Evolutionary conservation across 331 rosid species (phyloP).

Genomic region (Cydonia oblonga): DNA sequence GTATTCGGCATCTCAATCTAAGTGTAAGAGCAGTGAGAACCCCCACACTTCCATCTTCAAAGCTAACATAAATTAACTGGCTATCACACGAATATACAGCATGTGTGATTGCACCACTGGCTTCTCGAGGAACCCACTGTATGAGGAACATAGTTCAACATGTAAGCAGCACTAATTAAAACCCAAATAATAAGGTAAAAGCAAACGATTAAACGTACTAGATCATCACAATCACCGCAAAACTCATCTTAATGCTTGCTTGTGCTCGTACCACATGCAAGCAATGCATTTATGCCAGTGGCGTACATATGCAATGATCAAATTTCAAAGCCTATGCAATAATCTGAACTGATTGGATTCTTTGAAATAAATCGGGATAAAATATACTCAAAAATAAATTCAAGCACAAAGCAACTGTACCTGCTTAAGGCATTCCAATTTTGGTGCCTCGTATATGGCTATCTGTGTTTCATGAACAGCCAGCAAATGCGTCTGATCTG

Average conservation of each 20-base stretch:
- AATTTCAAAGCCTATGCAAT: background rate
- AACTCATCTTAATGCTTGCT: background rate
- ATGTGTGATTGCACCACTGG: constrained; percentile 87
- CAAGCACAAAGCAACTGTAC: constrained; percentile 20
- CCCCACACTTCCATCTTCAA: constrained; percentile 85
- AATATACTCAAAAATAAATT: background rate
- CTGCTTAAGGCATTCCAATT: constrained; percentile 88
- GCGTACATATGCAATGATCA: background rate
- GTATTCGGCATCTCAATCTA: constrained; percentile 80
- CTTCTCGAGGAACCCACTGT: constrained; percentile 72
- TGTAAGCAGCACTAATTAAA: background rate
- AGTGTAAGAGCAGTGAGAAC: constrained; percentile 77
- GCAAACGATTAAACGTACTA: background rate
- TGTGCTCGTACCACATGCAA: background rate
- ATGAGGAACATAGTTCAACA: constrained; percentile 11
- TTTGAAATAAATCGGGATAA: background rate
- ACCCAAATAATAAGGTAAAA: constrained; percentile 9
- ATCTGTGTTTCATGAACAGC: constrained; percentile 94
- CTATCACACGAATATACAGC: constrained; percentile 94
- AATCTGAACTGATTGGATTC: background rate
- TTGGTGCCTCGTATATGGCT: constrained; percentile 85
- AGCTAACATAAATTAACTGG: constrained; percentile 78
- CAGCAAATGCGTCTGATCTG: constrained; percentile 77
- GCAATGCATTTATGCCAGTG: background rate
- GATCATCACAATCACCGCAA: background rate